Base-by-base conservation (phyloP, 202 grass and related monocot genomes). In the Digitaria exilis region DNA sequence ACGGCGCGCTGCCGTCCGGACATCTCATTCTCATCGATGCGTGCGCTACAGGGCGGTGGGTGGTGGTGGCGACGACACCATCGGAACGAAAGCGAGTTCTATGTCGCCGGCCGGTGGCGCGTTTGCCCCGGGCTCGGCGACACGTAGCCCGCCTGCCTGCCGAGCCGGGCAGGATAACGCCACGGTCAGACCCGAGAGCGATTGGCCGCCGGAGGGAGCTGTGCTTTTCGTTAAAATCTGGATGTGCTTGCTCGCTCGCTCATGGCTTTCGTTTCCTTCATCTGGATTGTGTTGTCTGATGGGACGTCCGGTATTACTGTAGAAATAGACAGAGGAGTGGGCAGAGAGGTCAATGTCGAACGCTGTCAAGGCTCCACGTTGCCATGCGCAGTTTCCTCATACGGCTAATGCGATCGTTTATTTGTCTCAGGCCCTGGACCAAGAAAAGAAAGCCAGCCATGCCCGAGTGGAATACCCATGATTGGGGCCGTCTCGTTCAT, bases 131-230 rank as follows among this genome's bases (percentile, higher is more conserved):
- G 21, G 15, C n/a, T n/a, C n/a, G 19, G 12, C 16, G 87, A 81
- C 87, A 89, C 87, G 87, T 84, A 70, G n/a, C 34, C 10, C 21
- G 64, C 19, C 45, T 34, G n/a, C 34, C 10, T 14, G 64, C 26
- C 45, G 25, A n/a, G 46, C 10, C 1, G 17, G 1, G 16, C 8
- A 57, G 71, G 81, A 67, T 48, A 81, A 45, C 81, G 76, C 2
- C 42, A 2, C 42, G 41, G 17, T 55, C 21, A 31, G 13, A 31
- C 7, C 30, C 41, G 41, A 43, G 28, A 34, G 11, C 51, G n/a
- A 57, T 43, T 43, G 60, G 30, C 16, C 5, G n/a, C 14, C n/a
- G 2, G 11, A n/a, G 21, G n/a, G 6, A 9, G 6, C 80, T 88
- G n/a, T 34, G 32, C n/a, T n/a, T 88, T 88, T n/a, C 35, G 28